These are phyloP conservation scores for Cryphonectria carpinicola DNA, from an alignment of 2,329 filamentous ascomycete genomes.

Conservation along the genomic window DNA sequence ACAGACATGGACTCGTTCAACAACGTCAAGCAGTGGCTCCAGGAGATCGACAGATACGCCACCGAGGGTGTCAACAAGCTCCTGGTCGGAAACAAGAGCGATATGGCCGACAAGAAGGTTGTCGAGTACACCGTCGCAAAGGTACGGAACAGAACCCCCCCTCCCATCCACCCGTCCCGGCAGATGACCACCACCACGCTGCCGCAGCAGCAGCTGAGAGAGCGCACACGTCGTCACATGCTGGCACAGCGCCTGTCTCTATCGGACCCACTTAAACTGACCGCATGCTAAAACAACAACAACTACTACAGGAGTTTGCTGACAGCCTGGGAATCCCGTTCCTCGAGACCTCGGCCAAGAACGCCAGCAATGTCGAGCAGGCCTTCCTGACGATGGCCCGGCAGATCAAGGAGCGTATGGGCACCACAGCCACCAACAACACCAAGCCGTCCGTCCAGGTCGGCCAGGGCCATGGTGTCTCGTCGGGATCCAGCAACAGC, in stretches of 20 bases:
- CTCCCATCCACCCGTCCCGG: conserved; percentile 13
- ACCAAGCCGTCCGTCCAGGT: conserved; percentile 98
- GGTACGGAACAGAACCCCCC: conserved; percentile 57
- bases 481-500: conserved; percentile 80
- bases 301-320: conserved; percentile 79
- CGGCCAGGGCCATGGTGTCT: conserved; percentile 90
- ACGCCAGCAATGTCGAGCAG: conserved; percentile 98
- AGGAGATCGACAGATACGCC: conserved; percentile 98
- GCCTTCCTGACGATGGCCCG: conserved; percentile 99
- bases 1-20: conserved; percentile 99
- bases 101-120: conserved; percentile 99
- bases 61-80: conserved; percentile 99
- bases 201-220: conserved; percentile 13
- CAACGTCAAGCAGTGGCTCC: conserved; percentile 99
- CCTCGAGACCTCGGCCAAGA: conserved; percentile 99
- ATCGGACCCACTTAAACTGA: conserved; percentile 27
- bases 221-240: conserved; percentile 21
- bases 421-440: conserved; percentile 92
- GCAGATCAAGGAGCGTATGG: conserved; percentile 99
- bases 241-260: conserved; percentile 19
- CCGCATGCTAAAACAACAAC: conserved; percentile 43
- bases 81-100: conserved; percentile 99
- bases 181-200: neutral
- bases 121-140: conserved; percentile 99
- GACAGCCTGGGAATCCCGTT: conserved; percentile 98